Evolutionary conservation across 2,329 filamentous ascomycete genomes (phyloP).

Genomic region (Pezicula radicicola): DNA sequence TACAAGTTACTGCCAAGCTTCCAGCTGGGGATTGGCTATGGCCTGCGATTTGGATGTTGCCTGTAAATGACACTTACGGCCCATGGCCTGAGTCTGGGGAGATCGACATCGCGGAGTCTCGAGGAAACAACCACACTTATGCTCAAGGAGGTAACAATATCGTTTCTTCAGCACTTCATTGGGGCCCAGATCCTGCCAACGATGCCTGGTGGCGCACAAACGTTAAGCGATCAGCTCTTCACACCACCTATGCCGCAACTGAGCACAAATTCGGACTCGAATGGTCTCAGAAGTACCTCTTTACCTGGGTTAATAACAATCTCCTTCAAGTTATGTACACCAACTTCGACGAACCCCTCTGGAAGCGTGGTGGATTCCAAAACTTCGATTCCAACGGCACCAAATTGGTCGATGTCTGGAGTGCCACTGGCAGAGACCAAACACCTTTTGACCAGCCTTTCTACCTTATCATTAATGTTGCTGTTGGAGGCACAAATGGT

Average conservation of each 20-base stretch:
- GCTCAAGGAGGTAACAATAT: conserved; percentile 77
- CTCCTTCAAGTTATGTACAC: conserved; percentile 79
- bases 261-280: conserved; percentile 81
- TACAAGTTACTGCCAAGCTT: conserved; percentile 76
- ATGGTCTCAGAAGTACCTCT: conserved; percentile 86
- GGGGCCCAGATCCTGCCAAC: conserved; percentile 69
- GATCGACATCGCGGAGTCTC: conserved; percentile 78
- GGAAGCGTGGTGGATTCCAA: conserved; percentile 67
- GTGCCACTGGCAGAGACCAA: conserved; percentile 52
- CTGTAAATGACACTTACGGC: conserved; percentile 68
- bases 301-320: conserved; percentile 80
- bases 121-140: conserved; percentile 80
- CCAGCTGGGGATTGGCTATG: conserved; percentile 82
- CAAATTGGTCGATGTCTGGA: conserved; percentile 61
- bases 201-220: conserved; percentile 85
- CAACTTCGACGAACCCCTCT: conserved; percentile 67
- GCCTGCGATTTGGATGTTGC: conserved; percentile 92
- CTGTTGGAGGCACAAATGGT: conserved; percentile 75
- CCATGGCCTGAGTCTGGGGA: conserved; percentile 77
- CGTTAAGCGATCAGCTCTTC: conserved; percentile 70
- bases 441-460: conserved; percentile 76
- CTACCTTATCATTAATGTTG: conserved; percentile 73
- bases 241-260: conserved; percentile 66
- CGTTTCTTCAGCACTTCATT: conserved; percentile 75
- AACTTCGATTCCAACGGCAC: conserved; percentile 63